phyloP scores from a whole-genome alignment of 306 rosid genomes.

The Prunus dulcis region DNA sequence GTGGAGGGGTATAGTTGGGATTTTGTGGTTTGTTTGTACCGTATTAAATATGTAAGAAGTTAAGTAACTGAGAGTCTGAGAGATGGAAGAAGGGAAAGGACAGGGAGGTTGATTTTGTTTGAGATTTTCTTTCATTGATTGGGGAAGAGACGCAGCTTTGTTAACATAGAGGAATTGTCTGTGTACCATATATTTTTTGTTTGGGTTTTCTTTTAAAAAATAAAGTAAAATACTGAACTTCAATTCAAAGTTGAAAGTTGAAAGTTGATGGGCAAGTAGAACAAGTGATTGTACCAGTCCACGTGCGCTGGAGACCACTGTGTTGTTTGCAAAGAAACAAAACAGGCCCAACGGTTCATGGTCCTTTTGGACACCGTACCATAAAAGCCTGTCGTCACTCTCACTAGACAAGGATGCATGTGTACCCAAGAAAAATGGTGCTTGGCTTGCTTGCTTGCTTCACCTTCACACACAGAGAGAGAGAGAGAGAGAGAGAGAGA shows the following conservation, averaged over 20 bases:
- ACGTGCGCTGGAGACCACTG: slow-evolving; percentile 67
- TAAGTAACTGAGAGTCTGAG: slow-evolving; percentile 37
- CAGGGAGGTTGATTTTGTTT: slow-evolving; percentile 30
- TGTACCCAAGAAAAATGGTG: background rate
- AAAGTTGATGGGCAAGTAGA: background rate
- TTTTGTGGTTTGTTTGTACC: slow-evolving; percentile 11
- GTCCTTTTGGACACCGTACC: slow-evolving; percentile 44
- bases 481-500: too few species aligned
- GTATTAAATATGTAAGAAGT: slow-evolving; percentile 38
- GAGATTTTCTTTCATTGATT: slow-evolving; percentile 42
- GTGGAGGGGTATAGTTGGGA: slow-evolving; percentile 26
- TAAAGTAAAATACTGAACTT: background rate
- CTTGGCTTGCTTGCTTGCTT: background rate
- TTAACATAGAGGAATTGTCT: slow-evolving; percentile 35
- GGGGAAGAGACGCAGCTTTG: slow-evolving; percentile 31
- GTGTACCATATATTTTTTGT: background rate
- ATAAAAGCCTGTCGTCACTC: slow-evolving; percentile 31
- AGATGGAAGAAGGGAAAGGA: slow-evolving; percentile 28
- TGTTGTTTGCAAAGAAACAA: slow-evolving; percentile 57
- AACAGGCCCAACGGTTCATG: slow-evolving; percentile 74
- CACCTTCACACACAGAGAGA: too few species aligned
- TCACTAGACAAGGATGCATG: slow-evolving; percentile 5
- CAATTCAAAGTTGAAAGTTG: background rate
- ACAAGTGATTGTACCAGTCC: slow-evolving; percentile 46
- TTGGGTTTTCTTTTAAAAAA: background rate